Evolutionary conservation across 176 grass and related monocot genomes (phyloP).

Genomic region (Oryza meridionalis): DNA sequence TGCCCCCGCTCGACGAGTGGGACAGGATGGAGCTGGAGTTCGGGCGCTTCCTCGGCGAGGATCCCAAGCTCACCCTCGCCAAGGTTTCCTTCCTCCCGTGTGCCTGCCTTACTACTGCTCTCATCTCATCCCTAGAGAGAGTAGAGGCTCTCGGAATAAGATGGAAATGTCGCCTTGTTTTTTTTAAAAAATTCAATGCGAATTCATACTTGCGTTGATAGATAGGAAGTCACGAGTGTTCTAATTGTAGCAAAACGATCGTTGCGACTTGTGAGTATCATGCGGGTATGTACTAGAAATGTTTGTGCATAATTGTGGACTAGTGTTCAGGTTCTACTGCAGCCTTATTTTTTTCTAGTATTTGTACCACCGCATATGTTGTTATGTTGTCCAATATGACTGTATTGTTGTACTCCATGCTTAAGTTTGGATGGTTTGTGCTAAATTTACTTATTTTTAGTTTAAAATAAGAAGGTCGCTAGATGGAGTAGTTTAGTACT

Average conservation of each 20-base stretch:
- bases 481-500: not conserved
- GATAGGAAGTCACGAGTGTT: not conserved
- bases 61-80: conserved; percentile 82
- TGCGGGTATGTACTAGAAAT: not conserved
- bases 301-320: not conserved
- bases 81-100: conserved; percentile 43
- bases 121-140: not conserved
- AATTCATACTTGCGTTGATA: not conserved
- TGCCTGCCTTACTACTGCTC: not conserved
- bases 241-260: not conserved
- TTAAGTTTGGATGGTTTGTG: not conserved
- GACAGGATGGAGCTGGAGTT: conserved; percentile 83
- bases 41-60: conserved; percentile 77
- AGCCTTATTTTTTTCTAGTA: not conserved
- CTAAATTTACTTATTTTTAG: not conserved
- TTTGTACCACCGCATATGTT: not conserved
- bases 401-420: not conserved
- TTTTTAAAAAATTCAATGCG: not conserved
- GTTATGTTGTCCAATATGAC: not conserved
- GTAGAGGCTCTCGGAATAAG: not conserved
- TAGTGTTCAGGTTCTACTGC: conserved; percentile 1
- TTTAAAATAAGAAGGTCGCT: not conserved
- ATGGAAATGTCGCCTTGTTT: not conserved
- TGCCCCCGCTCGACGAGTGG: conserved; percentile 67
- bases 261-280: not conserved